Base-by-base conservation (phyloP, 164 flowering plant genomes). In the Dillenia suffruticosa region DNA sequence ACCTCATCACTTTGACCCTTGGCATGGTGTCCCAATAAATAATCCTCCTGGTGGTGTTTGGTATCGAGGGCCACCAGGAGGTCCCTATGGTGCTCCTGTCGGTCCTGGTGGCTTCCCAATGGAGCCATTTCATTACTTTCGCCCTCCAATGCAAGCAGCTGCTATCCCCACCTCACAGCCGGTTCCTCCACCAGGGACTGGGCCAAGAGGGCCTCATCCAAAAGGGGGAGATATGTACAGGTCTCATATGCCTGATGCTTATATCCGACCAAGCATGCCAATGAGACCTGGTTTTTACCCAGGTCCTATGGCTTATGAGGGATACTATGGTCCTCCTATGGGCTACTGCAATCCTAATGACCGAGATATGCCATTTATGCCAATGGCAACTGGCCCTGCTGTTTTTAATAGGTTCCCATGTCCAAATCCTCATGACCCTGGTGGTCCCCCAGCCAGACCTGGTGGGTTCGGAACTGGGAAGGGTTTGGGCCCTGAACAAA, bases 231-330 rank as follows among this genome's bases (percentile, higher is more conserved):
- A 90, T 63, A 49, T 85, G 51, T 85, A 74, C 72, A 79, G 89
- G 56, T 87, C 89, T 15, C 90, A 74, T 51, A 74, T 81, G 72
- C 83, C 84, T 62, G 96, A 95, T 63, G 77, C 85, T 70, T 90
- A 67, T 59, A 66, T 84, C 16, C 92, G 74, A 9, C 97, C 97
- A 49, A 81, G 79, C 48, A 81, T 88, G 83, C 95, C 92, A 51
- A 69, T 85, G 57, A 78, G 95, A 64, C 96, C 96, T 63, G 95
- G 90, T 15, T 84, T 84, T 76, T 92, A 83, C 69, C 88, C 85
- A 61, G 88, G 84, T 67, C 94, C 81, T 32, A 68, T 87, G 60
- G 69, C 91, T 10, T 90, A 81, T 74, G 97, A 92, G 49, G 86
- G 95, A 46, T 95, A 84, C 70, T 92, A 82, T 69, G 84, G 84